phyloP scores from a whole-genome alignment of 352 stramenopile species.

The Phytopythium montanum region DNA sequence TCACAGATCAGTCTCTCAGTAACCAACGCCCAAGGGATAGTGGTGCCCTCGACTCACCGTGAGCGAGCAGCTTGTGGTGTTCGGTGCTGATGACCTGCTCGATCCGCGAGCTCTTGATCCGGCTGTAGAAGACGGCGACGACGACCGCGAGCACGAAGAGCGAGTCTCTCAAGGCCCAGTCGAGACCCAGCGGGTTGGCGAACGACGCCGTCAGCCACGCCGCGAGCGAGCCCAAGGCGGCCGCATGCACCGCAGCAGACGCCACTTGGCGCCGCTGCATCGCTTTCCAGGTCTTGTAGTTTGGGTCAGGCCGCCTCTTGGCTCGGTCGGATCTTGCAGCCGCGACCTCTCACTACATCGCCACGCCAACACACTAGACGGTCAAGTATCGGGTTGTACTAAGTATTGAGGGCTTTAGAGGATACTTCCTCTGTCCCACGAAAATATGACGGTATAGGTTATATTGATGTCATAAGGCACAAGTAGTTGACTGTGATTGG shows the following conservation, averaged over 20 bases:
- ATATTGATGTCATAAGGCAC: too few relatives aligned
- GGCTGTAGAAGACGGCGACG: conserved; percentile 49
- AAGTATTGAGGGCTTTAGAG: too few relatives aligned
- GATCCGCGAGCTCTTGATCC: conserved; percentile 48
- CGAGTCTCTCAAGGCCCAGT: conserved; percentile 57
- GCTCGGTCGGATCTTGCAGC: too few relatives aligned
- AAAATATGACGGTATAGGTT: too few relatives aligned
- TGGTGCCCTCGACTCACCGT: background rate
- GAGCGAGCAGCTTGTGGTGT: conserved; percentile 13
- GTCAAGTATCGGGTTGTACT: too few relatives aligned
- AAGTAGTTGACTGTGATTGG: too few relatives aligned
- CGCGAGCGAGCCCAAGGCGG: conserved; percentile 37
- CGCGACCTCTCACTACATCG: background rate
- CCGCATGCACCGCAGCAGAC: conserved; percentile 28
- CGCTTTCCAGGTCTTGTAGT: conserved; percentile 6
- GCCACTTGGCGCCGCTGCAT: conserved; percentile 3
- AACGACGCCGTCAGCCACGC: conserved; percentile 47
- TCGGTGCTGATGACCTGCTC: conserved; percentile 37
- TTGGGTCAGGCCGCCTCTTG: too few relatives aligned
- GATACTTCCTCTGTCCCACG: too few relatives aligned
- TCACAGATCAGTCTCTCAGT: too few relatives aligned
- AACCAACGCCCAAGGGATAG: too few relatives aligned
- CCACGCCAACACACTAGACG: too few relatives aligned
- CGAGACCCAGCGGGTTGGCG: conserved; percentile 27
- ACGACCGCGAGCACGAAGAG: conserved; percentile 56